Conservation (phyloP, 177 flowering plant genomes). For the Telopea speciosissima region DNA sequence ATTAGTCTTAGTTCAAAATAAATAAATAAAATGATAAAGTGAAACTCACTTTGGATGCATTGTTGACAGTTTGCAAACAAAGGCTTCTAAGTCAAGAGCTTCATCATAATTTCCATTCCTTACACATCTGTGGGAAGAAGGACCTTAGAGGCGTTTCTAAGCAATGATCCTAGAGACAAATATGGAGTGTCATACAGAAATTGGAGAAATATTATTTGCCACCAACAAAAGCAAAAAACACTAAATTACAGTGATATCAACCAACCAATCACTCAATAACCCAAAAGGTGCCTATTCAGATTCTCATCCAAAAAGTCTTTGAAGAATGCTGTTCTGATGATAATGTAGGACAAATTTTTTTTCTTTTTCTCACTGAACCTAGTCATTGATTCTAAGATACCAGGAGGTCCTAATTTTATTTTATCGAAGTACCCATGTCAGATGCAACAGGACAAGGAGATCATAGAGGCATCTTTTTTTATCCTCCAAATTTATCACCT, state of each 20-base stretch:
- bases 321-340: neutral
- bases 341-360: neutral
- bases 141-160: neutral
- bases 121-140: conserved; percentile 60
- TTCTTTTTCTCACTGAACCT: neutral
- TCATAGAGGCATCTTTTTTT: no score
- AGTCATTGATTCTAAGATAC: neutral
- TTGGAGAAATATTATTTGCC: neutral
- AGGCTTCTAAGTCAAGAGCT: conserved; percentile 96
- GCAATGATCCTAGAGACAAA: neutral
- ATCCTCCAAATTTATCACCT: no score
- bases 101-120: conserved; percentile 98
- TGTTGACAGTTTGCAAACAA: conserved; percentile 76
- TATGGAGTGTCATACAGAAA: neutral
- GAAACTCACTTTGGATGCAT: conserved; percentile 89
- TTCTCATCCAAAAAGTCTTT: neutral
- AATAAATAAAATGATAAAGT: conserved; percentile 2
- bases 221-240: neutral
- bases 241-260: neutral
- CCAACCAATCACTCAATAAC: neutral
- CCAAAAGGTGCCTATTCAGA: neutral
- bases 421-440: no score
- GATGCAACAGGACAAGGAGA: no score
- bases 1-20: neutral
- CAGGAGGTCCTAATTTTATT: no score